These are phyloP conservation scores for Daedaleopsis sinensis DNA, from an alignment of 768 basidiomycete genomes.

Conservation along the genomic window DNA sequence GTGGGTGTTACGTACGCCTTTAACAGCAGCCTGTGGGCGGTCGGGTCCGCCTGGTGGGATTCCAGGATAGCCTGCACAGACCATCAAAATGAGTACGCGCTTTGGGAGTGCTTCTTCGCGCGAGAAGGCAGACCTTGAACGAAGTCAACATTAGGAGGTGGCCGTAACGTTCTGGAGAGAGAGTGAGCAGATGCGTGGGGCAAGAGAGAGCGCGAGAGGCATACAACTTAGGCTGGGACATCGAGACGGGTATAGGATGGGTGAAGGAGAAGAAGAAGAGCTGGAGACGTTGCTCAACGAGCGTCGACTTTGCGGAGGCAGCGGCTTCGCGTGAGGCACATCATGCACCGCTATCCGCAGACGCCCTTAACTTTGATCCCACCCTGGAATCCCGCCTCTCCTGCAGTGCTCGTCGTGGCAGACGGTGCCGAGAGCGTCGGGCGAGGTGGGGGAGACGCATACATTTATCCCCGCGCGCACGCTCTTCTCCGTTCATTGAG, in stretches of 20 bases:
- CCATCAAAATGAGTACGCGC: constrained; percentile 7
- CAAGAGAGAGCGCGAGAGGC: background rate
- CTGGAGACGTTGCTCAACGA: background rate
- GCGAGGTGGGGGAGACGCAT: too few species aligned
- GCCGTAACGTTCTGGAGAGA: constrained; percentile 67
- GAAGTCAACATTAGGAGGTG: constrained; percentile 89
- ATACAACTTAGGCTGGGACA: constrained; percentile 23
- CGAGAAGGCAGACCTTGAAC: constrained; percentile 59
- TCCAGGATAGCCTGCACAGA: constrained; percentile 74
- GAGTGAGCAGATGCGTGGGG: background rate
- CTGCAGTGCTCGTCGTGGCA: background rate
- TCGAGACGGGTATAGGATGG: constrained; percentile 15
- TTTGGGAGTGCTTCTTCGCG: background rate
- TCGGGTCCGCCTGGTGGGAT: constrained; percentile 80
- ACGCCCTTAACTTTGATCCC: constrained; percentile 8
- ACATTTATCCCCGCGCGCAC: too few species aligned
- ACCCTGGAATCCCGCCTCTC: background rate
- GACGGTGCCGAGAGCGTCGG: background rate
- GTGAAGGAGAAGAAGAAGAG: constrained; percentile 4
- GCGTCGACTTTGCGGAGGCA: background rate
- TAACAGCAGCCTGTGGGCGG: constrained; percentile 80
- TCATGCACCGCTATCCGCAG: constrained; percentile 22
- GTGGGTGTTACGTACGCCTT: constrained; percentile 63
- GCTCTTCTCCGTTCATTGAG: too few species aligned
- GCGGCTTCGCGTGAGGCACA: constrained; percentile 18